Conservation (phyloP, 140 eudicot species). For the Oenanthe javanica region DNA sequence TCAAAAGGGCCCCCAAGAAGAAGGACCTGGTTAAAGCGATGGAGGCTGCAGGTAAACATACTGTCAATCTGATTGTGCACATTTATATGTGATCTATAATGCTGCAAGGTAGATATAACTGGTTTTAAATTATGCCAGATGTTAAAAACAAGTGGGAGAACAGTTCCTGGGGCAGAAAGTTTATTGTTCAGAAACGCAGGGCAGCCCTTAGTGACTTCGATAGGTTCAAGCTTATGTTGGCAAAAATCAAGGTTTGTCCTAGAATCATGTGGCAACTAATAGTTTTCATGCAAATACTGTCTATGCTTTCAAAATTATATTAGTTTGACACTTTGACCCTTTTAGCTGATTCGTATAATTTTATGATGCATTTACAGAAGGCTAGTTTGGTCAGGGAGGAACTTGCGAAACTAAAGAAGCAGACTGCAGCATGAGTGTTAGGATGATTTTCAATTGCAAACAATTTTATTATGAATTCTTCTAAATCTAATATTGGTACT, state of each 20-base stretch:
- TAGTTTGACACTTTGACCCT: not conserved
- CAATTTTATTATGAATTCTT: not conserved
- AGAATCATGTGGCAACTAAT: not conserved
- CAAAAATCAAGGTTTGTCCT: slow-evolving; percentile 71
- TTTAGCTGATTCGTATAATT: not conserved
- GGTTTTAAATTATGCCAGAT: slow-evolving; percentile 28
- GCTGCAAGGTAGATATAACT: not conserved
- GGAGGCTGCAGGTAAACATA: slow-evolving; percentile 73
- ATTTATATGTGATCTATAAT: not conserved
- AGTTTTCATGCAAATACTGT: not conserved
- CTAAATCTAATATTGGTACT: not conserved
- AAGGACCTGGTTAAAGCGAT: slow-evolving; percentile 72
- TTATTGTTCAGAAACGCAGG: slow-evolving; percentile 83
- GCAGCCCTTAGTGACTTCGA: slow-evolving; percentile 88
- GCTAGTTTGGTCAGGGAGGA: slow-evolving; percentile 71
- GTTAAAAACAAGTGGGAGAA: slow-evolving; percentile 92
- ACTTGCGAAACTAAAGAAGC: slow-evolving; percentile 62
- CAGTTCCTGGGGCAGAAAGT: slow-evolving; percentile 95
- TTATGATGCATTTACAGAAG: slow-evolving; percentile 31
- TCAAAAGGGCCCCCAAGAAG: slow-evolving; percentile 75
- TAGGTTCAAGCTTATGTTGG: slow-evolving; percentile 91
- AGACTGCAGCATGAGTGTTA: slow-evolving; percentile 19
- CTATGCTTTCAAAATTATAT: not conserved
- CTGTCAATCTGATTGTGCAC: not conserved
- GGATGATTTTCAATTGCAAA: not conserved